Percentiles rank a stretch among this genome's conserved stretches.
phyloP scores from a whole-genome alignment of 2,329 filamentous ascomycete species.

The Dactylellina parvicollis region DNA sequence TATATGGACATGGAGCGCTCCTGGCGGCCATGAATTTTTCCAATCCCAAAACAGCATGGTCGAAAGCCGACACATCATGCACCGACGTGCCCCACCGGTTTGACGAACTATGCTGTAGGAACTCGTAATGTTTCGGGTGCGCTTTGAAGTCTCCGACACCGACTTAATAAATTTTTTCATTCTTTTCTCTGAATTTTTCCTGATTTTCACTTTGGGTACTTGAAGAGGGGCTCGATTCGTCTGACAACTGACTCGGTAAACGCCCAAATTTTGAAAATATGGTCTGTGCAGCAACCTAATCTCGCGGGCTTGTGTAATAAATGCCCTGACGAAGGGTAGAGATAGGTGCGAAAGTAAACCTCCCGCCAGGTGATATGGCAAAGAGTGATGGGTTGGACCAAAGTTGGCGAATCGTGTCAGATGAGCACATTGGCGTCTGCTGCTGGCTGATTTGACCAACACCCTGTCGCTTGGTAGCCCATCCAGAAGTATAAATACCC shows the following conservation, averaged over 20 bases:
- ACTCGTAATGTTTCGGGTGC: slow-evolving; percentile 26
- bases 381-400: background rate
- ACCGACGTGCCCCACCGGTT: background rate
- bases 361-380: too few relatives aligned
- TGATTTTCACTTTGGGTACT: background rate
- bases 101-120: background rate
- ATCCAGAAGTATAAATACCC: slow-evolving; percentile 53
- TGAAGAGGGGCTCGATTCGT: background rate
- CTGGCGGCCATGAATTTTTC: slow-evolving; percentile 40
- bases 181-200: background rate
- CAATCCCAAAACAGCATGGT: slow-evolving; percentile 20
- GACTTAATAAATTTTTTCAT: background rate
- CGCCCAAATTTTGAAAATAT: slow-evolving; percentile 6
- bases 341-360: too few relatives aligned
- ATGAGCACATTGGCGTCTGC: slow-evolving; percentile 49
- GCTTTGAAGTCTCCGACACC: background rate
- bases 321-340: background rate
- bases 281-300: background rate
- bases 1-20: slow-evolving; percentile 43
- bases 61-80: slow-evolving; percentile 1
- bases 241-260: background rate
- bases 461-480: slow-evolving; percentile 41
- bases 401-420: slow-evolving; percentile 28
- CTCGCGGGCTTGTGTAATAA: background rate
- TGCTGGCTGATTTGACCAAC: slow-evolving; percentile 30